Evolutionary conservation across 139 green algal genomes (phyloP).

Genomic region (Diplosphaera chodatii): DNA sequence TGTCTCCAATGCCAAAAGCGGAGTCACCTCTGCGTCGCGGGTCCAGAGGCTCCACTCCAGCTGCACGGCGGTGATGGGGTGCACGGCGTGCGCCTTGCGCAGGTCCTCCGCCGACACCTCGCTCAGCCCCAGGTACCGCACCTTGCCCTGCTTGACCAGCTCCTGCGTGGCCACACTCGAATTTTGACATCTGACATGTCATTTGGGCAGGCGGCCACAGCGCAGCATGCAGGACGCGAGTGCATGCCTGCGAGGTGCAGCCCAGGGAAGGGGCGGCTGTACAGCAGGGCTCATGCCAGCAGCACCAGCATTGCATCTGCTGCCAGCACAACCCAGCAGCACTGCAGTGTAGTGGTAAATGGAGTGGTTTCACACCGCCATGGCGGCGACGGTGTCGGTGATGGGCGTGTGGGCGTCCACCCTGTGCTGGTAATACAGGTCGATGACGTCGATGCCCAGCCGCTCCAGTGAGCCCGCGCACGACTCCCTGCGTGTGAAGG

Average conservation of each 20-base stretch:
- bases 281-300: too few species aligned
- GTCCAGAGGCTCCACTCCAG: conserved; percentile 64
- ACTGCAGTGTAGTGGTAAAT: too few species aligned
- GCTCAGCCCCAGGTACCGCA: conserved; percentile 64
- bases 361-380: too few species aligned
- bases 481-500: conserved; percentile 14
- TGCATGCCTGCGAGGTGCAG: too few species aligned
- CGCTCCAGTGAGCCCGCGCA: conserved; percentile 39
- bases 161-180: conserved; percentile 12
- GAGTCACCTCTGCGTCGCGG: conserved; percentile 20
- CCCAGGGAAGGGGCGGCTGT: too few species aligned
- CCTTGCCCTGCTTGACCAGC: conserved; percentile 62
- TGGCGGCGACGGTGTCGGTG: conserved; percentile 46
- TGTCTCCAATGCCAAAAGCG: too few species aligned
- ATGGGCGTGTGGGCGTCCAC: conserved; percentile 52
- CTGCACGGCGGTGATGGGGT: conserved; percentile 63
- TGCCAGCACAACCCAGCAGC: too few species aligned
- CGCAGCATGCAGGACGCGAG: too few species aligned
- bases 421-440: conserved; percentile 45
- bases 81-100: conserved; percentile 49
- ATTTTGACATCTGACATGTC: too few species aligned
- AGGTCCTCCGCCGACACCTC: conserved; percentile 57
- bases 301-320: too few species aligned
- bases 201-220: too few species aligned
- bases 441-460: conserved; percentile 43